These are phyloP conservation scores for Aspergillaceae sp. DNA, from an alignment of 2,329 filamentous ascomycete genomes.

Conservation along the genomic window DNA sequence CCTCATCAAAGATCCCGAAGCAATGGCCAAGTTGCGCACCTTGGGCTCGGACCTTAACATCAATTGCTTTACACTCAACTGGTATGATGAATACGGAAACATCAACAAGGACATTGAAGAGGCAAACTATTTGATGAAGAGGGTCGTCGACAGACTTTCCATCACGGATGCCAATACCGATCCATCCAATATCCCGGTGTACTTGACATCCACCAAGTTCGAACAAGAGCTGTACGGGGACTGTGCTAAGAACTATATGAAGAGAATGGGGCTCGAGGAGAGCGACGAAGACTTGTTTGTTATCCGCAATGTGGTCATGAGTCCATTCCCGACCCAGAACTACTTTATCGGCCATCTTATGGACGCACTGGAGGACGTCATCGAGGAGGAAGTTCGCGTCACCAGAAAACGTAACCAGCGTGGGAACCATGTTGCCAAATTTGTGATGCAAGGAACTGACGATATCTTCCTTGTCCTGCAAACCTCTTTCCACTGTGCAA, in stretches of 20 bases:
- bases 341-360: constrained; percentile 2
- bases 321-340: constrained; percentile 15
- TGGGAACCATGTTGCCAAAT: background rate
- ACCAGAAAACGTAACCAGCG: constrained; percentile 1
- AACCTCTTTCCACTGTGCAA: constrained; percentile 35
- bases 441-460: constrained; percentile 20
- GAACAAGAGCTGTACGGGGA: constrained; percentile 32
- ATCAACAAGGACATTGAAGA: constrained; percentile 41
- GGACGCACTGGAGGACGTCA: background rate
- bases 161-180: constrained; percentile 35
- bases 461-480: constrained; percentile 28
- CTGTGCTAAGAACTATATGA: constrained; percentile 36
- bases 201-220: constrained; percentile 40
- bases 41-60: constrained; percentile 43
- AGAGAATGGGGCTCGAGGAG: constrained; percentile 23
- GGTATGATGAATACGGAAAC: constrained; percentile 28
- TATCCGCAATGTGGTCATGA: constrained; percentile 43
- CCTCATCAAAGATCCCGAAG: constrained; percentile 16
- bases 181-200: constrained; percentile 31
- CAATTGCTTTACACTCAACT: constrained; percentile 29
- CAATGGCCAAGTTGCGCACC: constrained; percentile 32
- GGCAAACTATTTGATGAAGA: constrained; percentile 42
- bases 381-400: constrained; percentile 2
- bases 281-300: constrained; percentile 37
- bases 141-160: constrained; percentile 36